These are phyloP conservation scores for Metrosideros polymorpha DNA, from an alignment of 441 rosid genomes.

Conservation along the genomic window DNA sequence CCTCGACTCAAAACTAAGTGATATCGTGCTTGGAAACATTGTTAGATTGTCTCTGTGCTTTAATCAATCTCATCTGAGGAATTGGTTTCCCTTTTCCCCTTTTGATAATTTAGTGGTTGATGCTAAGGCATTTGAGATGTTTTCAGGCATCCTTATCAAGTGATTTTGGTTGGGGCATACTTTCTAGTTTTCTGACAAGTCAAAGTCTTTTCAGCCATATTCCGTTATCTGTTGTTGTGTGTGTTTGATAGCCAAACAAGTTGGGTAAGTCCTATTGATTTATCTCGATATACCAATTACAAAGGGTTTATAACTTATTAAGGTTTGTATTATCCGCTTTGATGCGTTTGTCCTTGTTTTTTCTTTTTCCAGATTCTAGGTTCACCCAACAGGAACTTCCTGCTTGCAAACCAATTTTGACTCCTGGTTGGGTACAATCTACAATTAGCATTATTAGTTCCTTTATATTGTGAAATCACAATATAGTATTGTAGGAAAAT, in stretches of 20 bases:
- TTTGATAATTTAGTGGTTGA: neutral
- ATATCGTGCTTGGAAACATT: neutral
- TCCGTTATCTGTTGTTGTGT: neutral
- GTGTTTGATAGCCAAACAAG: no score
- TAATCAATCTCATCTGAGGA: neutral
- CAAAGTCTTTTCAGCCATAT: neutral
- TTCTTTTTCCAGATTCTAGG: constrained; percentile 46
- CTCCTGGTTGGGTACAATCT: constrained; percentile 46
- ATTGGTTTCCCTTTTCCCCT: neutral
- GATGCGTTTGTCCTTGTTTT: neutral
- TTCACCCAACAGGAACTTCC: constrained; percentile 81
- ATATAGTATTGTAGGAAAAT: neutral
- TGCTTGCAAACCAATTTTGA: constrained; percentile 72
- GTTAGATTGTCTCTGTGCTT: neutral
- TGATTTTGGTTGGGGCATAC: neutral
- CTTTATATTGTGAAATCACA: no score
- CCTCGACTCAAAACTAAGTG: neutral
- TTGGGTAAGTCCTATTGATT: neutral
- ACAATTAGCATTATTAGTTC: neutral
- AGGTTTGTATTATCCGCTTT: neutral
- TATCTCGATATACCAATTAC: neutral
- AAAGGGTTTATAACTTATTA: neutral
- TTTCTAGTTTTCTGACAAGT: neutral
- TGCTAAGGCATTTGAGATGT: neutral
- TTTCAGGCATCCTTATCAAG: neutral